Conservation (phyloP, 108 stramenopile species). For the Halocafeteria seosinensis region DNA sequence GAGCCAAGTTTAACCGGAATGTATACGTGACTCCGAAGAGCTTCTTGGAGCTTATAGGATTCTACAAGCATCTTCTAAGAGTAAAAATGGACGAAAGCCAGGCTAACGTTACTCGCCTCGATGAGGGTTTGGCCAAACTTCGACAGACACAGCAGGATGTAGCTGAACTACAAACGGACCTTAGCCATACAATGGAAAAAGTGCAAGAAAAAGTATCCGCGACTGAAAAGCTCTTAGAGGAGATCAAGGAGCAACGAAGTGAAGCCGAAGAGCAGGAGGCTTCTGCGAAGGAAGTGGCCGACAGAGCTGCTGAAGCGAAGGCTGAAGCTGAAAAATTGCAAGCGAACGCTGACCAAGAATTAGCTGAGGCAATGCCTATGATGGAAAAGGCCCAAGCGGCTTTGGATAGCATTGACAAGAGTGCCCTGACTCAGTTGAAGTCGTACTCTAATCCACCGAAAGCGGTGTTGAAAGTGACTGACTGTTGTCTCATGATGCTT, state of each 20-base stretch:
- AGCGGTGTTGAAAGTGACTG: constrained; percentile 58
- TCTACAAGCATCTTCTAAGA: constrained; percentile 60
- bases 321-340: constrained; percentile 52
- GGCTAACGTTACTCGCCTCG: constrained; percentile 55
- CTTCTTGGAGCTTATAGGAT: constrained; percentile 60
- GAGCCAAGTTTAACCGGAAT: constrained; percentile 52
- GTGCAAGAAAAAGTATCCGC: constrained; percentile 67
- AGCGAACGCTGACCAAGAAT: constrained; percentile 51
- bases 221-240: constrained; percentile 52
- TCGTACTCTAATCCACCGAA: constrained; percentile 52
- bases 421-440: constrained; percentile 67
- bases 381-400: constrained; percentile 67
- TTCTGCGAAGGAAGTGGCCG: constrained; percentile 50
- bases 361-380: constrained; percentile 63
- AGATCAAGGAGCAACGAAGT: constrained; percentile 54
- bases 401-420: constrained; percentile 58
- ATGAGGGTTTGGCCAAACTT: constrained; percentile 63
- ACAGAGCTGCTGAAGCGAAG: constrained; percentile 49
- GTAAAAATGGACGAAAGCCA: constrained; percentile 53
- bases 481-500: constrained; percentile 57
- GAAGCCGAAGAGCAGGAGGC: constrained; percentile 61
- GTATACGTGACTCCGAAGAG: constrained; percentile 79
- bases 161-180: constrained; percentile 57
- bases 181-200: constrained; percentile 57
- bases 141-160: constrained; percentile 62